Base-by-base conservation (phyloP, 441 rosid genomes). In the Arabidopsis hybrid region DNA sequence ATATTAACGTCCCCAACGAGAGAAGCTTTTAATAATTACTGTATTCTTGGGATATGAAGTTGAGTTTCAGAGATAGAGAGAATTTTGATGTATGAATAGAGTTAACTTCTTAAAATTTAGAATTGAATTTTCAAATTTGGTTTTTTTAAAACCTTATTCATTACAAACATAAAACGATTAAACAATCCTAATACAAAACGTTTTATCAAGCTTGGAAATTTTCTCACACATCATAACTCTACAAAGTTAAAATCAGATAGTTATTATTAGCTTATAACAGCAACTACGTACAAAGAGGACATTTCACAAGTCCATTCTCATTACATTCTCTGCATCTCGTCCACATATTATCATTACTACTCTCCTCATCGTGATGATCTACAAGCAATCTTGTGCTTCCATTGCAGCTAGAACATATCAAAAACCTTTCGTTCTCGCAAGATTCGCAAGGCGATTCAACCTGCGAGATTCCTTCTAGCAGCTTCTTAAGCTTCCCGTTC, bases 241-340 rank as follows among this genome's bases (percentile, higher is more conserved):
- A 59, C 52, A 39, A 50, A 47, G 52, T 75, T 52, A 42, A 51
- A 49, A 13, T 26, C 40, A 35, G 9, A 21, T 4, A 42, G 40
- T 63, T 63, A 68, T 36, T 35, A 26, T 26, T 26, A 26, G 29
- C 29, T 26, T 26, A 26, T 31, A 60, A 26, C 16, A 12, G 51
- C 5, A 87, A 74, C 71, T 62, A 62, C n/a, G 68, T 67, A 82
- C 99, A 91, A 77, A 83, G 46, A 49, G 83, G 76, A 78, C 99
- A 95, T 70, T 68, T 89, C 38, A 86, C 84, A 83, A 95, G 82
- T 34, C 99, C 99, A 73, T 92, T 92, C 78, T 95, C 96, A 42
- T 95, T 95, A 63, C 99, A 95, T 0, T 85, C 90, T 13, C 60
- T 72, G 72, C 99, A 95, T 81, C 86, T 83, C 10, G 76, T 76